Base-by-base conservation (phyloP, 495 filamentous ascomycete species). In the Penicillium fimorum region DNA sequence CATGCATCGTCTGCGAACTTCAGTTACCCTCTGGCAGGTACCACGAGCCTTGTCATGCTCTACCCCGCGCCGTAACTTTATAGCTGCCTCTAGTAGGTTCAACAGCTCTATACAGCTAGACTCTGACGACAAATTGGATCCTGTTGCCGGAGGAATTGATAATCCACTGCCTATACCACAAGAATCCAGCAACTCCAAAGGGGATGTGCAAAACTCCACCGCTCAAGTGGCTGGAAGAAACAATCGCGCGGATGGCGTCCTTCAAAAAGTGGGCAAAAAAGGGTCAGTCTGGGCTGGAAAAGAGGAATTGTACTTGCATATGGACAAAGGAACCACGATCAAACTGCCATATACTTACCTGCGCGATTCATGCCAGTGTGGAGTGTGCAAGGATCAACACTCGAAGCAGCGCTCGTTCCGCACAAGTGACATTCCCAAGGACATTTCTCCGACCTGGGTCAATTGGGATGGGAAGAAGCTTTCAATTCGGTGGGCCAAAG, bases 321-420 rank as follows among this genome's bases (percentile, higher is more conserved):
- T 46, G 7, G n/a, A n/a, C 6, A 40, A 33, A 0, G 30, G 7
- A 3, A 38, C 22, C 17, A 11, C 32, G 15, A 20, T 45, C 6
- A 41, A 17, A 6, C 32, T 65, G 15, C 53, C 59, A n/a, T 64
- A 70, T 32, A 50, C 83, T 45, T 87, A 84, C 67, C 81, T 96
- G 17, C 87, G 92, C 30, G 92, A 97, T 65, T 63, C 80, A 38
- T 97, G 93, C 68, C 62, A 75, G 37, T 96, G 93, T 62, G 65
- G 77, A 4, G 59, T 22, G 3, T 96, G 93, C 70, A 79, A 93
- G 40, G 85, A 96, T 69, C 80, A 82, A 2, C 81, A 87, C 51
- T 92, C 91, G 0, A 87, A 84, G 52, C 93, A 97, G 65, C 92
- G 93, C 70, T 83, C 80, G 30, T 92, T 93, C 71, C 79, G 86